phyloP scores from a whole-genome alignment of 148 eudicot species.

The Persicaria tinctoria region DNA sequence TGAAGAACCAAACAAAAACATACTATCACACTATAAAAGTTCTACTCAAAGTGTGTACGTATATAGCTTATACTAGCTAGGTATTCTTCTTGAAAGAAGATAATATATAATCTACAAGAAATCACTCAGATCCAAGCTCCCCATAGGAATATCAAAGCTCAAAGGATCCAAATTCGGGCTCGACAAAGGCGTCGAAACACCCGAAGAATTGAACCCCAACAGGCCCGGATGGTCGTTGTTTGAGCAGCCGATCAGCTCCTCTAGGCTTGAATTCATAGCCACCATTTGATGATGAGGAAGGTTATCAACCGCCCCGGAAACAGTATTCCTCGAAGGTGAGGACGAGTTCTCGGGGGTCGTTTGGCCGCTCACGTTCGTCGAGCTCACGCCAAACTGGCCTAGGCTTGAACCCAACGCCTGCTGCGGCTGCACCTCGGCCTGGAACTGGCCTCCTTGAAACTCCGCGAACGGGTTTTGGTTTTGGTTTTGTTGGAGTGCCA shows the following conservation, averaged over 20 bases:
- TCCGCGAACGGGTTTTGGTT: slow-evolving; percentile 21
- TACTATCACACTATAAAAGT: too few species aligned
- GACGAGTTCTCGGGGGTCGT: slow-evolving; percentile 6
- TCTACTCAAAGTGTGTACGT: not conserved
- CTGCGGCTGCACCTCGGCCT: not conserved
- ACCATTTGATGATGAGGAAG: not conserved
- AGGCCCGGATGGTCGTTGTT: not conserved
- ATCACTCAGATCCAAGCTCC: slow-evolving; percentile 11
- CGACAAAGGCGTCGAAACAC: not conserved
- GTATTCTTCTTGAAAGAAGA: not conserved
- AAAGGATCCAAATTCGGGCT: not conserved
- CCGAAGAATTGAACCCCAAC: slow-evolving; percentile 2
- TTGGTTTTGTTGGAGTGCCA: slow-evolving; percentile 13
- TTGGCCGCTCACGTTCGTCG: slow-evolving; percentile 5
- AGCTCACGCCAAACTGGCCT: not conserved
- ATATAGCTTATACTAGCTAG: not conserved
- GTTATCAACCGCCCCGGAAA: not conserved
- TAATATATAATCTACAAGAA: slow-evolving; percentile 8
- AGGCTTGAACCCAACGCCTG: not conserved
- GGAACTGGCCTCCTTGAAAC: slow-evolving; percentile 7
- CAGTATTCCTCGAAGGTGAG: not conserved
- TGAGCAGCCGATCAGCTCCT: not conserved
- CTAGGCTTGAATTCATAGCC: slow-evolving; percentile 7
- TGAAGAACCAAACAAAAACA: too few species aligned
- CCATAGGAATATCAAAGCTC: slow-evolving; percentile 8